Evolutionary conservation across 257 asterid species (phyloP), one percentile per base, ranked within the genome.

Genomic region (Solanum clarkiae): DNA sequence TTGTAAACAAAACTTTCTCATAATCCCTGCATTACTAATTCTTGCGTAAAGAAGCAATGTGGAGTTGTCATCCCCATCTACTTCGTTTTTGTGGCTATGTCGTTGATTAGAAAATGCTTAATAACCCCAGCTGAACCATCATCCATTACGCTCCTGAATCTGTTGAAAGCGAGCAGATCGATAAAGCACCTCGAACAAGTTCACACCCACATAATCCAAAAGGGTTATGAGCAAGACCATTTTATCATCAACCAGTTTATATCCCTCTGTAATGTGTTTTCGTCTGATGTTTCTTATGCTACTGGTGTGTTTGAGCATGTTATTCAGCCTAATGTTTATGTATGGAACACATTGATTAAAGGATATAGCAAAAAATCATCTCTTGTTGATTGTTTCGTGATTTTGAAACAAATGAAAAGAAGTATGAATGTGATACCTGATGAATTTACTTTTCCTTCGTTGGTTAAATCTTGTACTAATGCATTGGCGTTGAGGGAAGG

Each of bases 161-260:
- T 86, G 20, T 66, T 94, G 18, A 90, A 85, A 87, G 87, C 86
- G 4, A 92, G 97, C 90, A 92, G 82, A 86, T 88, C 89, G 20
- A 10, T 89, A 15, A 79, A 85, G 44, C 88, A 86, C 83, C 86
- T 94, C 4, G 69, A 87, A 59, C 94, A 88, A 90, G 86, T 93
- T 12, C 95, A 93, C 69, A 57, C 93, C 47, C 91, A 85, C 74
- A 87, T 93, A 51, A 89, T 93, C 69, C 91, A 85, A 83, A 90
- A 92, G 84, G 97, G 97, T 71, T 91, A 56, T 18, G 92, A 93
- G 84, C 97, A 94, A 82, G 91, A 94, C 81, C 94, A 92, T 49
- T 79, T 86, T 83, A 59, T 92, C 68, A 86, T 93, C 22, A 90
- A 91, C 83, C 91, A 90, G 81, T 90, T 93, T 87, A 84, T 92